Evolutionary conservation across 176 grass and related monocot species (phyloP).

Genomic region (Oryza nivara): DNA sequence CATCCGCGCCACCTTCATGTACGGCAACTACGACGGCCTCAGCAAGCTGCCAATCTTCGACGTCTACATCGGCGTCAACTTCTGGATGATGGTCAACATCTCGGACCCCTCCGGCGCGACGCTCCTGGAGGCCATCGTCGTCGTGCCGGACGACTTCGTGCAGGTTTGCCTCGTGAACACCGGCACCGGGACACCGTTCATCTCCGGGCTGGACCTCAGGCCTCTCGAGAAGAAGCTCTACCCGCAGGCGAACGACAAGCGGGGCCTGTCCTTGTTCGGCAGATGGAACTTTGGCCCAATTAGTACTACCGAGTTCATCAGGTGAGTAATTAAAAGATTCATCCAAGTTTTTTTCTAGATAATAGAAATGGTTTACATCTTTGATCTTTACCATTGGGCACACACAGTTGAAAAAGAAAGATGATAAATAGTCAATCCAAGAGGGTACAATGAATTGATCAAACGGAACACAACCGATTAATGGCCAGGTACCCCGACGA

Average conservation of each 20-base stretch:
- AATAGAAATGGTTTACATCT: too few species aligned
- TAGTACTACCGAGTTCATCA: neutral
- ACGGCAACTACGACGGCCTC: slow-evolving; percentile 67
- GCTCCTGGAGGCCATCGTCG: slow-evolving; percentile 19
- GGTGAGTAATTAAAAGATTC: neutral
- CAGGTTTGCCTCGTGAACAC: slow-evolving; percentile 56
- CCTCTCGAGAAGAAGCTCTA: slow-evolving; percentile 38
- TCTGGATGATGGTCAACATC: slow-evolving; percentile 48
- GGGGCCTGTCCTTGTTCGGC: slow-evolving; percentile 35
- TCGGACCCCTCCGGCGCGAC: neutral
- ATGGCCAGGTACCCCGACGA: slow-evolving; percentile 49
- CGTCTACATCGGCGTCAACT: slow-evolving; percentile 52
- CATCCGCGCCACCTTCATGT: slow-evolving; percentile 43
- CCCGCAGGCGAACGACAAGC: neutral
- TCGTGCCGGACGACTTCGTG: slow-evolving; percentile 10
- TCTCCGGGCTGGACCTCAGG: slow-evolving; percentile 53
- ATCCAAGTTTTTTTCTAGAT: too few species aligned
- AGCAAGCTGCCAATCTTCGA: slow-evolving; percentile 41
- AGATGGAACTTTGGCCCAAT: slow-evolving; percentile 34
- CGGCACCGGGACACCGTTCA: slow-evolving; percentile 49
- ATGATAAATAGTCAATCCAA: too few species aligned
- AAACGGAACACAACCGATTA: neutral
- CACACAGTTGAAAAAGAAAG: too few species aligned
- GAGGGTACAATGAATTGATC: neutral
- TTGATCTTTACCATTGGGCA: too few species aligned